phyloP scores from a whole-genome alignment of 176 grass and related monocot species.

The Microstegium vimineum region DNA sequence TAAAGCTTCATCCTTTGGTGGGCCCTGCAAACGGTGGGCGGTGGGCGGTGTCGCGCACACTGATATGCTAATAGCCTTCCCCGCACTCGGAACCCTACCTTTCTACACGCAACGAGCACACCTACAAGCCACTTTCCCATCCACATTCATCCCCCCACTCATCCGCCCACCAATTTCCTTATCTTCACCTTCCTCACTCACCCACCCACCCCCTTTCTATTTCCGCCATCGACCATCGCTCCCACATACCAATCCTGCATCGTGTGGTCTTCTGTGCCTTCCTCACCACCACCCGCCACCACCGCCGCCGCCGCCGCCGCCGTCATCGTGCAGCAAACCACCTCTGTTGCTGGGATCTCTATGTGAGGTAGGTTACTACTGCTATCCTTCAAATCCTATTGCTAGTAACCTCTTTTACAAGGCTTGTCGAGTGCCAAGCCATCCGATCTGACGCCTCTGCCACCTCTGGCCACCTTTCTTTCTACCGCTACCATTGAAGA shows the following conservation, averaged over 20 bases:
- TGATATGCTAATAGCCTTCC: not conserved
- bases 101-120: not conserved
- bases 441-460: not conserved
- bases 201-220: not conserved
- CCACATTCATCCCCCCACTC: not conserved
- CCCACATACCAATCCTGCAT: not conserved
- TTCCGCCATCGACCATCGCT: not conserved
- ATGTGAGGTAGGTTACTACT: not conserved
- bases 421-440: not conserved
- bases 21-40: not conserved
- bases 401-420: not conserved
- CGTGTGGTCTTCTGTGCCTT: not conserved
- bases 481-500: not conserved
- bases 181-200: not conserved
- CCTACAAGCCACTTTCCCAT: not conserved
- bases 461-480: not conserved
- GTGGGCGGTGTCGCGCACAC: not conserved
- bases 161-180: not conserved
- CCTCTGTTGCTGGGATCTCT: not conserved
- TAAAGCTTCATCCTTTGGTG: not conserved
- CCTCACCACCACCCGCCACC: no score
- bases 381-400: not conserved
- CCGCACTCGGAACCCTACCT: not conserved
- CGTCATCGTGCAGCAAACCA: not conserved
- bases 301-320: fast-evolving